Evolutionary conservation across 2,329 filamentous ascomycete species (phyloP).

Genomic region (Tolypocladium amazonense): DNA sequence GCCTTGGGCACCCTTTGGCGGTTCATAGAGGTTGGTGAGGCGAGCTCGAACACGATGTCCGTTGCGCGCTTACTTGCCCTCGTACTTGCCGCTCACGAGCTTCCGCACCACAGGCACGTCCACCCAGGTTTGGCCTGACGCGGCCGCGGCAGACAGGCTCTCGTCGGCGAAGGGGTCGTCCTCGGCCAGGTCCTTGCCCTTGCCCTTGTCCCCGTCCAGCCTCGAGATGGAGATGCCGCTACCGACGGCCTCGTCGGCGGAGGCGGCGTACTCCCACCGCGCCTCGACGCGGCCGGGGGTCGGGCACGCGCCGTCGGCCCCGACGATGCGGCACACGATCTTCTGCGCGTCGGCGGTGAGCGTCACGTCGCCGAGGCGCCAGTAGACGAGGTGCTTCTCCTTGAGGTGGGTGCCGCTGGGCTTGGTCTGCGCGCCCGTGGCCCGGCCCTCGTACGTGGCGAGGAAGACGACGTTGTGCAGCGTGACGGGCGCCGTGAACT

Average conservation of each 20-base stretch:
- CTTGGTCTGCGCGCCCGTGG: conserved; percentile 63
- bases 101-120: conserved; percentile 56
- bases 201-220: conserved; percentile 37
- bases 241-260: conserved; percentile 30
- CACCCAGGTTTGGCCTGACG: conserved; percentile 43
- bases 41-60: background rate
- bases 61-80: conserved; percentile 28
- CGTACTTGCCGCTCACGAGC: conserved; percentile 67
- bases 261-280: conserved; percentile 55
- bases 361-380: conserved; percentile 68
- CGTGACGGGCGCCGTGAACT: conserved; percentile 28
- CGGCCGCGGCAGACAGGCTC: conserved; percentile 4
- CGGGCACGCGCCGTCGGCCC: conserved; percentile 60
- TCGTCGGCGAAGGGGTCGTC: conserved; percentile 61
- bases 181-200: conserved; percentile 27
- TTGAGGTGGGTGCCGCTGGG: conserved; percentile 69
- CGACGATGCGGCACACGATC: conserved; percentile 70
- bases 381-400: conserved; percentile 69
- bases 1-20: background rate
- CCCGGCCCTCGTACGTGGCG: conserved; percentile 59
- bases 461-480: conserved; percentile 66
- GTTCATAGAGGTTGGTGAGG: background rate
- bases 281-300: conserved; percentile 72
- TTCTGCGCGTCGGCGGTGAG: conserved; percentile 57
- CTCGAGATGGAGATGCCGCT: conserved; percentile 58